Evolutionary conservation across 139 green algal species (phyloP).

Genomic region (Micractinium sp.): DNA sequence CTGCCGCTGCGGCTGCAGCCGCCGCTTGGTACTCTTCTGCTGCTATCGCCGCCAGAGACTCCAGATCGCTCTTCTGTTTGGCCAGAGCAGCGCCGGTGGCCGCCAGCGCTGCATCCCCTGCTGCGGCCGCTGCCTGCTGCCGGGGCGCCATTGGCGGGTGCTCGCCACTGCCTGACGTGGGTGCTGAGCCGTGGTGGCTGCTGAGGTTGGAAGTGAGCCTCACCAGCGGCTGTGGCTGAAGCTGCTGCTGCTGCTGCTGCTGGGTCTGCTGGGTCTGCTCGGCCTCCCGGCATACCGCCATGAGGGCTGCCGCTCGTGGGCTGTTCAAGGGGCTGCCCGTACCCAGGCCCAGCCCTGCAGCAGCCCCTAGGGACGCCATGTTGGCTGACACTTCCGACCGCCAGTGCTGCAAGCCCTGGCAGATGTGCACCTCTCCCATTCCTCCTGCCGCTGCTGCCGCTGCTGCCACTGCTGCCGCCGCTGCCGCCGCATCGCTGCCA

Average conservation of each 20-base stretch:
- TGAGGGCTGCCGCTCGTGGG: conserved; percentile 6
- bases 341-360: neutral
- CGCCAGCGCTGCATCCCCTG: neutral
- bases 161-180: neutral
- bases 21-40: neutral
- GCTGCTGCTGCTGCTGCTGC: neutral
- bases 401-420: neutral
- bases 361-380: neutral
- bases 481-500: neutral
- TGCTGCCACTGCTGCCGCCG: neutral
- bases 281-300: neutral
- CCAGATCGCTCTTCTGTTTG: neutral
- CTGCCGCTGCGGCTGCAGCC: neutral
- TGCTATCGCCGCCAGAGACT: neutral
- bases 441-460: neutral
- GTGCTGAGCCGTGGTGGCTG: neutral
- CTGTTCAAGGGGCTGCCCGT: neutral
- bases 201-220: neutral
- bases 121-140: neutral
- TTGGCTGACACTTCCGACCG: neutral
- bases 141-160: neutral
- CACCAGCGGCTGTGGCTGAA: neutral
- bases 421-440: neutral
- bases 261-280: neutral
- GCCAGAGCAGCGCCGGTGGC: neutral